phyloP scores from a whole-genome alignment of 768 basidiomycete genomes.

The Rhodotorula toruloides region DNA sequence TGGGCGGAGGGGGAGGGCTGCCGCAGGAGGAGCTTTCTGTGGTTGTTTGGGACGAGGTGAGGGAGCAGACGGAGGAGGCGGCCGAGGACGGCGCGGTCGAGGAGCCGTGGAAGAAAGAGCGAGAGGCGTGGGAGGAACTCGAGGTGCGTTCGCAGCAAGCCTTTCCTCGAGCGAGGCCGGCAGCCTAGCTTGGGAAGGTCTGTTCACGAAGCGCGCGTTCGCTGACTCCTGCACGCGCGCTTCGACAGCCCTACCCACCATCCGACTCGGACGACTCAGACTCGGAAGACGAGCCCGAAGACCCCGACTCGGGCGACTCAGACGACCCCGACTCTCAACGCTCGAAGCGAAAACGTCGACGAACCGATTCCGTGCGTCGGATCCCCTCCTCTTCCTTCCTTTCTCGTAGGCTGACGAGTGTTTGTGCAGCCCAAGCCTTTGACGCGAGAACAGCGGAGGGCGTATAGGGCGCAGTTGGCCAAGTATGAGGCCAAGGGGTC shows the following conservation, averaged over 20 bases:
- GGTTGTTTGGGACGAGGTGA: constrained; percentile 62
- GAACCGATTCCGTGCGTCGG: constrained; percentile 48
- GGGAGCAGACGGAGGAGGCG: constrained; percentile 68
- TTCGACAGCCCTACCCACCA: constrained; percentile 73
- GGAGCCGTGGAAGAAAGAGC: constrained; percentile 60
- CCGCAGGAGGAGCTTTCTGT: constrained; percentile 56
- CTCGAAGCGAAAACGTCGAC: constrained; percentile 57
- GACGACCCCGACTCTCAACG: constrained; percentile 47
- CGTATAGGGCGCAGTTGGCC: constrained; percentile 61
- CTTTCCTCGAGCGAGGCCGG: no score
- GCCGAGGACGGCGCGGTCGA: constrained; percentile 45
- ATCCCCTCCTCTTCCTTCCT: neutral
- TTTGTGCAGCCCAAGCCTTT: constrained; percentile 54
- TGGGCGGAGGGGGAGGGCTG: constrained; percentile 1
- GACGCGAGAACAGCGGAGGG: constrained; percentile 64
- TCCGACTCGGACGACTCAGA: constrained; percentile 54
- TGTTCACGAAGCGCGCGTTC: no score
- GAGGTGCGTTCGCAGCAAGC: constrained; percentile 53
- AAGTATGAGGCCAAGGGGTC: constrained; percentile 82
- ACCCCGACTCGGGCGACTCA: constrained; percentile 47
- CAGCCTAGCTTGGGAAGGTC: no score
- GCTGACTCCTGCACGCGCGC: no score
- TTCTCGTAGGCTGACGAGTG: neutral
- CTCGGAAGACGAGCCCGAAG: constrained; percentile 47
- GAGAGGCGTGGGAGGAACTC: constrained; percentile 75